These are phyloP conservation scores for Eucalyptus curtisii DNA, from an alignment of 345 rosid species.

Conservation along the genomic window DNA sequence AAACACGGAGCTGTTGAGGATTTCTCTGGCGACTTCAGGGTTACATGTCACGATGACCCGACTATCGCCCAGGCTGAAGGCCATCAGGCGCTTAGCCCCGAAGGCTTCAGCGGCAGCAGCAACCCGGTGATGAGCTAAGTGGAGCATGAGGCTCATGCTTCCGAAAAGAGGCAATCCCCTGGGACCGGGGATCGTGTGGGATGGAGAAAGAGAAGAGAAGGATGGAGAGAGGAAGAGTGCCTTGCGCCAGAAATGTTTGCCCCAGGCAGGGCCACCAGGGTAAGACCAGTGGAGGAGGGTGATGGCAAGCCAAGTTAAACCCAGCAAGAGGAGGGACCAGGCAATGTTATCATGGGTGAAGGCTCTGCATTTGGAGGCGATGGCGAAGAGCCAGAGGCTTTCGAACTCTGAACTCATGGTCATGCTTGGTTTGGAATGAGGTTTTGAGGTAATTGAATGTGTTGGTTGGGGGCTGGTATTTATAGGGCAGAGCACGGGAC, in stretches of 20 bases:
- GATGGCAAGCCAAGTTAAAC: conserved; percentile 12
- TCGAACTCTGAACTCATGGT: background rate
- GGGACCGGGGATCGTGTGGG: conserved; percentile 25
- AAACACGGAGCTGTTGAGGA: conserved; percentile 30
- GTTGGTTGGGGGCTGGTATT: background rate
- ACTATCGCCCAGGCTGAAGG: conserved; percentile 37
- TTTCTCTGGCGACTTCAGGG: conserved; percentile 43
- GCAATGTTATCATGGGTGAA: conserved; percentile 1
- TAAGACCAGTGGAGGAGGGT: conserved; percentile 15
- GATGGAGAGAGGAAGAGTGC: background rate
- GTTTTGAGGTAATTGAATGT: background rate
- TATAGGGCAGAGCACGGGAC: background rate
- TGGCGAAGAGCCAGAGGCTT: conserved; percentile 1
- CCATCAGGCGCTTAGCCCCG: conserved; percentile 32
- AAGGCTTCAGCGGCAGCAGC: conserved; percentile 10
- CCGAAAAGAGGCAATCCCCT: conserved; percentile 33
- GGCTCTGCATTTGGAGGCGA: conserved; percentile 17
- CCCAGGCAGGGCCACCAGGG: conserved; percentile 55
- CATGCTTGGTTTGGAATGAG: background rate
- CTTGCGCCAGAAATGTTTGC: background rate
- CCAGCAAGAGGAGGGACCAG: background rate
- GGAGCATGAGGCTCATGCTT: conserved; percentile 33
- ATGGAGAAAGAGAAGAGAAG: background rate
- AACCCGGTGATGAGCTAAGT: conserved; percentile 38
- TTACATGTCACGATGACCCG: conserved; percentile 19